Percentiles rank a stretch among this genome's conserved stretches.
Conservation (phyloP, 306 rosid genomes). For the Coriaria nepalensis region DNA sequence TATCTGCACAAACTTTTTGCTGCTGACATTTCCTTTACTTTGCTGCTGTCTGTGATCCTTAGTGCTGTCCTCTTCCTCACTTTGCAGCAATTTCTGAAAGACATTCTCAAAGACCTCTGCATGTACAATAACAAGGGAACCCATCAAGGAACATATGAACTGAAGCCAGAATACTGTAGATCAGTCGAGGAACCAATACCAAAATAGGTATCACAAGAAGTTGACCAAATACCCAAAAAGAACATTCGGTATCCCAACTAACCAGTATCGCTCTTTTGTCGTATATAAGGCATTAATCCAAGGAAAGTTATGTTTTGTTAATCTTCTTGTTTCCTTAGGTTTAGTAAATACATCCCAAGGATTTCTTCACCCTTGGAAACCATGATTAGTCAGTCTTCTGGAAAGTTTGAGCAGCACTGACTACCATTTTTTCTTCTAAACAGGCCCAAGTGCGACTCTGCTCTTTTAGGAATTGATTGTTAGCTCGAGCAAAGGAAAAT, state of each 20-base stretch:
- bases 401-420: too few species aligned
- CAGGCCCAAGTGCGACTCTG: too few species aligned
- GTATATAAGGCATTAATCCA: too few species aligned
- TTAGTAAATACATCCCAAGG: neutral
- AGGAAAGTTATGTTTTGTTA: neutral
- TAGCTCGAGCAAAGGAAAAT: too few species aligned
- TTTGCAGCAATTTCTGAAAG: slow-evolving; percentile 88
- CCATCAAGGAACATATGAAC: slow-evolving; percentile 80
- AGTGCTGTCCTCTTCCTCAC: neutral
- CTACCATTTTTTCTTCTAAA: too few species aligned
- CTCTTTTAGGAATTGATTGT: too few species aligned
- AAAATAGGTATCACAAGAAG: slow-evolving; percentile 7
- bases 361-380: neutral
- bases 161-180: slow-evolving; percentile 85
- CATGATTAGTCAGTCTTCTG: too few species aligned
- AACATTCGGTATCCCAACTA: too few species aligned
- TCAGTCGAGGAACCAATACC: slow-evolving; percentile 27
- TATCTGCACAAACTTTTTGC: too few species aligned
- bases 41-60: slow-evolving; percentile 6
- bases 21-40: slow-evolving; percentile 6
- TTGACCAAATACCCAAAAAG: too few species aligned
- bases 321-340: neutral
- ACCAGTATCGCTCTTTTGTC: too few species aligned
- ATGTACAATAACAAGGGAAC: slow-evolving; percentile 84
- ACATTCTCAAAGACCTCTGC: slow-evolving; percentile 73